Evolutionary conservation across 2,329 filamentous ascomycete species (phyloP).

Genomic region (Lomentospora prolificans): DNA sequence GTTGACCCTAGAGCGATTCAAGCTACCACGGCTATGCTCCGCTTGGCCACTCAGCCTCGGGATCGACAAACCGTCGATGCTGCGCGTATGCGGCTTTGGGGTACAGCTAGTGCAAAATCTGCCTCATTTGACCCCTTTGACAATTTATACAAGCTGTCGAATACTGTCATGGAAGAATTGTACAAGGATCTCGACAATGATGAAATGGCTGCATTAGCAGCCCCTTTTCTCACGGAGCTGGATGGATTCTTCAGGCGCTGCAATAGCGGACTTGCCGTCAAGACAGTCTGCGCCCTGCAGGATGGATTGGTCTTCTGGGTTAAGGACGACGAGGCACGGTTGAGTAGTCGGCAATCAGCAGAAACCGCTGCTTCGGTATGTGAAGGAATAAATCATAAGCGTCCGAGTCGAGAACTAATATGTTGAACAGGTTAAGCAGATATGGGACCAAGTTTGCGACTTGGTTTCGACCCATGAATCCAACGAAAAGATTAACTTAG

Average conservation of each 20-base stretch:
- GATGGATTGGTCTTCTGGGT: constrained; percentile 54
- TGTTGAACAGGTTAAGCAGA: constrained; percentile 27
- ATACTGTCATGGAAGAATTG: constrained; percentile 37
- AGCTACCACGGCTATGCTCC: constrained; percentile 32
- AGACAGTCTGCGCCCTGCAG: constrained; percentile 51
- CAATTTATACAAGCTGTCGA: constrained; percentile 52
- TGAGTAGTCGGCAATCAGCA: constrained; percentile 14
- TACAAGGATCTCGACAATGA: constrained; percentile 38
- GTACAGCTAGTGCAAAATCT: constrained; percentile 32
- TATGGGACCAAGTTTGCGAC: constrained; percentile 41
- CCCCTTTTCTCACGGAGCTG: constrained; percentile 43
- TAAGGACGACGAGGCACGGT: constrained; percentile 33
- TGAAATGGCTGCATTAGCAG: constrained; percentile 26
- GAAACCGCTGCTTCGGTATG: constrained; percentile 6
- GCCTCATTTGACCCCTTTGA: constrained; percentile 52
- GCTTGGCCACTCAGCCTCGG: constrained; percentile 41
- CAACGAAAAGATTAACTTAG: constrained; percentile 34
- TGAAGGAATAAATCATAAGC: background rate
- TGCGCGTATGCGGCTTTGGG: constrained; percentile 58
- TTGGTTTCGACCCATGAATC: constrained; percentile 25
- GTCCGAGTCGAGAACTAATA: no score
- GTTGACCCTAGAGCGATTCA: constrained; percentile 20
- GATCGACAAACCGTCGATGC: constrained; percentile 56
- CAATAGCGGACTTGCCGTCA: constrained; percentile 38
- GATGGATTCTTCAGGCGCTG: constrained; percentile 41